phyloP scores from a whole-genome alignment of 148 eudicot species.

The Nepenthes gracilis region DNA sequence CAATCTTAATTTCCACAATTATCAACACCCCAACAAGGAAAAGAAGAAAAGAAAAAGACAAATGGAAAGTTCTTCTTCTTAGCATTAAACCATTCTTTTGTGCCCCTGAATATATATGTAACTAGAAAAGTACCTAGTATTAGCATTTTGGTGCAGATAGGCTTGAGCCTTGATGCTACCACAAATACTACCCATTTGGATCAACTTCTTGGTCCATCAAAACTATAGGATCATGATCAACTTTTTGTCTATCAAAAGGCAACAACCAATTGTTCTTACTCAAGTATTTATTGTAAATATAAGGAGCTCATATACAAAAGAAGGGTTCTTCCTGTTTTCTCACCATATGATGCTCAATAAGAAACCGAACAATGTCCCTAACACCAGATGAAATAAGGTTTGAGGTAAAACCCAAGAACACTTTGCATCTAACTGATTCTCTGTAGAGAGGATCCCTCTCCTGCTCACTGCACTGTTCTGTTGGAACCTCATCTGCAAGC shows the following conservation, averaged over 20 bases:
- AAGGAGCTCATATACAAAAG: neutral
- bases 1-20: too few relatives aligned
- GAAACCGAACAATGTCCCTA: conserved; percentile 72
- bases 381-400: conserved; percentile 91
- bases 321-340: conserved; percentile 9
- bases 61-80: too few relatives aligned
- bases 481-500: conserved; percentile 50
- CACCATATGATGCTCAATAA: conserved; percentile 88
- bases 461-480: conserved; percentile 68
- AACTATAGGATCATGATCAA: neutral
- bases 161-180: too few relatives aligned
- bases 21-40: too few relatives aligned
- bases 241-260: neutral
- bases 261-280: neutral
- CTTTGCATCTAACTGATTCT: conserved; percentile 67
- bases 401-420: conserved; percentile 90
- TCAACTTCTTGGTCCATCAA: neutral
- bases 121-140: too few relatives aligned
- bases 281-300: neutral
- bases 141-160: neutral
- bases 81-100: neutral
- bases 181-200: neutral
- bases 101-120: neutral
- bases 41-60: too few relatives aligned
- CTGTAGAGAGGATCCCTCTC: conserved; percentile 48